Evolutionary conservation across 306 rosid genomes (phyloP).

Genomic region (Castanea sativa): DNA sequence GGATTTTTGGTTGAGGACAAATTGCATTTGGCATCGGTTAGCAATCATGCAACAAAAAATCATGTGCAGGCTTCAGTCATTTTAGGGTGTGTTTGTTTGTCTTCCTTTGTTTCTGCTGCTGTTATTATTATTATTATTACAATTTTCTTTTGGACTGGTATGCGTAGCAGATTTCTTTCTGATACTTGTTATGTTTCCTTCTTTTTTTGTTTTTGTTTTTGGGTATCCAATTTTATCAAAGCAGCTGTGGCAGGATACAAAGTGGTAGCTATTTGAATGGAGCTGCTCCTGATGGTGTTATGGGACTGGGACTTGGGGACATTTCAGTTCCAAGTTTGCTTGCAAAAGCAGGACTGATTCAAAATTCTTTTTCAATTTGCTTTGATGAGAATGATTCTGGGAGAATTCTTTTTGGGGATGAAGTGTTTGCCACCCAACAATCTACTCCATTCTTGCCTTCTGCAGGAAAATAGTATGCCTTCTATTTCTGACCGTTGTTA

Average conservation of each 20-base stretch:
- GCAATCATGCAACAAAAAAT: slow-evolving; percentile 30
- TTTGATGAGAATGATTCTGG: slow-evolving; percentile 53
- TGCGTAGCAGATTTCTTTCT: not conserved
- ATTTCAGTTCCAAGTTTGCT: slow-evolving; percentile 63
- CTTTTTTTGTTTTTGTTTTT: not conserved
- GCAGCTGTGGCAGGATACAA: slow-evolving; percentile 66
- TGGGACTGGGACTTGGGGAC: slow-evolving; percentile 69
- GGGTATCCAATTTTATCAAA: slow-evolving; percentile 14
- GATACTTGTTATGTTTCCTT: not conserved
- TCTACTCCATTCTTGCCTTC: slow-evolving; percentile 48
- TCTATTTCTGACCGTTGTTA: slow-evolving; percentile 2
- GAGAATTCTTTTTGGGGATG: slow-evolving; percentile 64
- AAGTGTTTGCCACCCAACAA: slow-evolving; percentile 46
- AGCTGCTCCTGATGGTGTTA: slow-evolving; percentile 66
- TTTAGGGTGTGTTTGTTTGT: slow-evolving; percentile 48
- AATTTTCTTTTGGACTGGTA: not conserved
- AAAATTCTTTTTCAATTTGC: slow-evolving; percentile 56
- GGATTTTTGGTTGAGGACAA: slow-evolving; percentile 89
- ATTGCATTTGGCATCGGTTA: slow-evolving; percentile 65
- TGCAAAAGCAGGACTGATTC: slow-evolving; percentile 56
- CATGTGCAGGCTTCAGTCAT: slow-evolving; percentile 72
- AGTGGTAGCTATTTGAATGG: slow-evolving; percentile 58
- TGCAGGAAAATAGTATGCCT: slow-evolving; percentile 42
- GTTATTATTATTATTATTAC: not conserved
- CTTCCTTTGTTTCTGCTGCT: not conserved